Percentiles rank a stretch among this genome's conserved stretches.
These are phyloP conservation scores for Cyberlindnera mycetangii DNA, from an alignment of 805 yeast genomes.

Conservation along the genomic window DNA sequence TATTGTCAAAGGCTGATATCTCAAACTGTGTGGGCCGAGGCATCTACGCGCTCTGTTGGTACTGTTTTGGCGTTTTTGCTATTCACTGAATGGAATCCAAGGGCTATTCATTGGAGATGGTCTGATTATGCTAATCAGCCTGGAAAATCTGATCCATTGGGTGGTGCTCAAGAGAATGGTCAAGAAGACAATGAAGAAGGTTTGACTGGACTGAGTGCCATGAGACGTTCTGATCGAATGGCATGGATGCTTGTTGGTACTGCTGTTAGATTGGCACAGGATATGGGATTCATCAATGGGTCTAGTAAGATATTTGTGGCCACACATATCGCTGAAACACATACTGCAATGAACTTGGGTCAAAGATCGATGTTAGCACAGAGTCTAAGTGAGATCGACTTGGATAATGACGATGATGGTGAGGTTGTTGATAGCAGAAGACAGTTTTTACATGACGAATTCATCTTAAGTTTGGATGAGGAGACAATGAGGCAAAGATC, in stretches of 20 bases:
- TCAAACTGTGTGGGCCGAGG: conserved; percentile 92
- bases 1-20: conserved; percentile 79
- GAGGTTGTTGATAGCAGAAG: conserved; percentile 26
- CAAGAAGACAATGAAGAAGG: conserved; percentile 41
- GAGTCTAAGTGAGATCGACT: conserved; percentile 63
- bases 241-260: conserved; percentile 93
- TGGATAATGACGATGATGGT: conserved; percentile 41
- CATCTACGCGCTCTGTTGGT: conserved; percentile 82
- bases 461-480: conserved; percentile 29
- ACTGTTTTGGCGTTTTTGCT: conserved; percentile 80
- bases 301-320: conserved; percentile 76
- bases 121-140: conserved; percentile 63
- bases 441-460: conserved; percentile 31
- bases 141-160: conserved; percentile 4
- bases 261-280: conserved; percentile 83
- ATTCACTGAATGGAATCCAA: conserved; percentile 93
- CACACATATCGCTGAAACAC: conserved; percentile 79
- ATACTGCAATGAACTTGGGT: conserved; percentile 77
- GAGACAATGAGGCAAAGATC: conserved; percentile 28
- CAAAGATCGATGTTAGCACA: conserved; percentile 75
- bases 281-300: conserved; percentile 74
- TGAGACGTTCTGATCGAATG: conserved; percentile 84
- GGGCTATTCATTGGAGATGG: conserved; percentile 90
- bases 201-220: conserved; percentile 75
- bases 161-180: conserved; percentile 2